A percentile compares a stretch with the other conserved stretches of the same genome.
These are phyloP conservation scores for Pestalotiopsis sp. DNA, from an alignment of 2,329 filamentous ascomycete genomes.

Conservation along the genomic window DNA sequence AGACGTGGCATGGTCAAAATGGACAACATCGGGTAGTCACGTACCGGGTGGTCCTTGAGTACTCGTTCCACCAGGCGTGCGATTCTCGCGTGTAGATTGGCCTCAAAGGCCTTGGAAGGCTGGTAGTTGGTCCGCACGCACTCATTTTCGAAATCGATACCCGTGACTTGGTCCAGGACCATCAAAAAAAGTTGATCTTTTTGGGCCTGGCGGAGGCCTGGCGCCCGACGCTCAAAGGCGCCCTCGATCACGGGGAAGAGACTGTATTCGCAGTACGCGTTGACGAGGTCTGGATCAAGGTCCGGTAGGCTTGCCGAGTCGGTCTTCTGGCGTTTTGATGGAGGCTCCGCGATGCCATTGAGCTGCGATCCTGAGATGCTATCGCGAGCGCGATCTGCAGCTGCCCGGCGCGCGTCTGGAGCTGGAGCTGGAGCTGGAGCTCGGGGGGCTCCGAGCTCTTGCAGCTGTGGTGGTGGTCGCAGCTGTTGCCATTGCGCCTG, in stretches of 20 bases:
- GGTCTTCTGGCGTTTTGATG: constrained; percentile 5
- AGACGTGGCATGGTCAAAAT: not conserved
- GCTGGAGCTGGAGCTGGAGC: not conserved
- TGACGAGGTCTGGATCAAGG: not conserved
- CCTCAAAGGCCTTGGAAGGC: constrained; percentile 2
- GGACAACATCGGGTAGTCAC: not conserved
- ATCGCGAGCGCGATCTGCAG: not conserved
- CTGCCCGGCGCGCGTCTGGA: not conserved
- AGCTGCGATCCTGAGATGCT: not conserved
- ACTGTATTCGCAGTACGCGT: not conserved
- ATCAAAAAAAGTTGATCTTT: not conserved
- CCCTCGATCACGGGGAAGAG: constrained; percentile 1
- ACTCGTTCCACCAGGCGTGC: not conserved
- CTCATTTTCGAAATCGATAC: not conserved
- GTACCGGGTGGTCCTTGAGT: constrained; percentile 4
- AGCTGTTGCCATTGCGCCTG: not conserved
- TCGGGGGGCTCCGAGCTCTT: not conserved
- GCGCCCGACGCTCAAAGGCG: not conserved
- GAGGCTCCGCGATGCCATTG: constrained; percentile 1
- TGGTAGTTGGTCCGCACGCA: not conserved
- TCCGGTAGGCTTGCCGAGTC: not conserved
- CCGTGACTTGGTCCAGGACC: not conserved
- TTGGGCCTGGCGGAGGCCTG: not conserved
- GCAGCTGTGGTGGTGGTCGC: not conserved
- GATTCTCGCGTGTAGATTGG: not conserved